phyloP scores from a whole-genome alignment of 345 rosid genomes.

The Passiflora organensis region DNA sequence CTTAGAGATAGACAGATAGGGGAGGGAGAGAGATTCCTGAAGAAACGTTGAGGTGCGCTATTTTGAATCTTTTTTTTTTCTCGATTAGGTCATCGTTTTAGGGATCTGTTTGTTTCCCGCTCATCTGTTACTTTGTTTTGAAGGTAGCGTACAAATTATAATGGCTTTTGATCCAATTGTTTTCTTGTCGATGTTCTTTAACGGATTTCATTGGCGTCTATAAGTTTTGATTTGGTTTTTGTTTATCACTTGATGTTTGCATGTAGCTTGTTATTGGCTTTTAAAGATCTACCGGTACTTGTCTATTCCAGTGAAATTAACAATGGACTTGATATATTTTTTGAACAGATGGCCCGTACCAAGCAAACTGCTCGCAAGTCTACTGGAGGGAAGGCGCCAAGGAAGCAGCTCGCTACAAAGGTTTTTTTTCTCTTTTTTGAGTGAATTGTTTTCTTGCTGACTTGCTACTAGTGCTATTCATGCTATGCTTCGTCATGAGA shows the following conservation, averaged over 20 bases:
- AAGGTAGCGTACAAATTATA: too few relatives aligned
- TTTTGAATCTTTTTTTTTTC: neutral
- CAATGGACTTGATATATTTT: too few relatives aligned
- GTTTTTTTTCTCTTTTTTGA: conserved; percentile 14
- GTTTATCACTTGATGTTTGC: too few relatives aligned
- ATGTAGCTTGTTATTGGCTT: too few relatives aligned
- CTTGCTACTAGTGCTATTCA: neutral
- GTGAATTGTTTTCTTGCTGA: neutral
- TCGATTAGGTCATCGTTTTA: neutral
- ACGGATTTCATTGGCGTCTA: too few relatives aligned
- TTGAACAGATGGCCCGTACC: conserved; percentile 77
- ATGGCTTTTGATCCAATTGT: too few relatives aligned
- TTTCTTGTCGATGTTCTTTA: too few relatives aligned
- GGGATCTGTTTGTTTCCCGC: too few relatives aligned
- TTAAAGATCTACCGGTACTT: too few relatives aligned
- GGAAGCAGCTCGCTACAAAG: conserved; percentile 97
- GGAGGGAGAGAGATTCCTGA: conserved; percentile 1
- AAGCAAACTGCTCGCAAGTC: conserved; percentile 96
- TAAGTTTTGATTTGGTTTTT: too few relatives aligned
- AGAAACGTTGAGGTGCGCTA: conserved; percentile 19
- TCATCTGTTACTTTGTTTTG: too few relatives aligned
- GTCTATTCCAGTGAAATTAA: too few relatives aligned
- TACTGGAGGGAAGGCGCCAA: conserved; percentile 94
- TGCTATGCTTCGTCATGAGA: neutral
- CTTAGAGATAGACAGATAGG: neutral